Evolutionary conservation across 305 asterid species (phyloP).

Genomic region (Fraxinus greggii): DNA sequence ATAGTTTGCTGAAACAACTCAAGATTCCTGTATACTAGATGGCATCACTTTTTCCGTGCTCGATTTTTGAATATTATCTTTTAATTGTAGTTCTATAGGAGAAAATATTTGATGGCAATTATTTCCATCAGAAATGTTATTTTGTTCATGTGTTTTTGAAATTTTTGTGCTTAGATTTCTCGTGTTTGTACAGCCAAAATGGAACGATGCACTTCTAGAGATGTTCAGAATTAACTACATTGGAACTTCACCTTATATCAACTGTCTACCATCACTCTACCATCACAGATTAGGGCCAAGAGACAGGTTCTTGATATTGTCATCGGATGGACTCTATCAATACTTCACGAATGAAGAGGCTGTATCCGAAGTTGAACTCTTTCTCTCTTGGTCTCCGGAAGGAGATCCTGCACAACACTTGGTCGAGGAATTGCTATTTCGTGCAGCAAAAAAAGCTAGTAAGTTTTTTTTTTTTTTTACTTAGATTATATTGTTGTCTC

Average conservation of each 20-base stretch:
- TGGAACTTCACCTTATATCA: constrained; percentile 69
- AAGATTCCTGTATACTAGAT: not conserved
- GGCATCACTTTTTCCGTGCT: not conserved
- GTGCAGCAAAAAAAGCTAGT: constrained; percentile 95
- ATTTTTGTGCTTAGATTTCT: constrained; percentile 6
- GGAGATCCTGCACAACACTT: constrained; percentile 97
- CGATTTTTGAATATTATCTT: not conserved
- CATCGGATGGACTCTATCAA: constrained; percentile 86
- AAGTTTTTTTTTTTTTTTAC: constrained; percentile 16
- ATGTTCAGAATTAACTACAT: constrained; percentile 77
- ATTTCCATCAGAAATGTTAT: not conserved
- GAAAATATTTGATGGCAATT: not conserved
- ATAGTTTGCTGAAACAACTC: not conserved
- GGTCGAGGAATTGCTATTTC: constrained; percentile 77
- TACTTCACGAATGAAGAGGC: constrained; percentile 94
- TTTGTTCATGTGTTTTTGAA: not conserved
- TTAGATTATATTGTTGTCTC: not conserved
- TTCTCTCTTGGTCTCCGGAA: constrained; percentile 77
- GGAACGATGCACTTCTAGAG: constrained; percentile 85
- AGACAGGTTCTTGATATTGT: constrained; percentile 68
- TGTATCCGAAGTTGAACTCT: constrained; percentile 71
- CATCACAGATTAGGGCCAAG: constrained; percentile 71
- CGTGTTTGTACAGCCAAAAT: constrained; percentile 68
- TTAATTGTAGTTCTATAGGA: not conserved
- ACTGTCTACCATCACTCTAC: constrained; percentile 71